phyloP scores from a whole-genome alignment of 805 yeast genomes.

The Clavispora santaluciae region DNA sequence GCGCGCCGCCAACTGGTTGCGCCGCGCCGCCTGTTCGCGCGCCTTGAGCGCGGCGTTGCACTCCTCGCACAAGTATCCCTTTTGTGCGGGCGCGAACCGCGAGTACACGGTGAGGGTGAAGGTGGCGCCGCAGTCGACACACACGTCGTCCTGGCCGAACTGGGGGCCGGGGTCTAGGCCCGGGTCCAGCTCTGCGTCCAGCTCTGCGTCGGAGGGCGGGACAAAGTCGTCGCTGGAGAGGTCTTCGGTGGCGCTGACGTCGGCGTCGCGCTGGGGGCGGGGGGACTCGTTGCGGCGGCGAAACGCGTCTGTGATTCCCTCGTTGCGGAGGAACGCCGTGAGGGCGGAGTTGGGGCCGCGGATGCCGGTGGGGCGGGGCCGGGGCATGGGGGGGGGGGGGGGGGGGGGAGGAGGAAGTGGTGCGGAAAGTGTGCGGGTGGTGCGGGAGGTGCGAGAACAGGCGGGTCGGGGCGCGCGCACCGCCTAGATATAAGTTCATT shows the following conservation, averaged over 20 bases:
- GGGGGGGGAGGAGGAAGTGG: neutral
- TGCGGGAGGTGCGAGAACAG: neutral
- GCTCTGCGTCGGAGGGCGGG: neutral
- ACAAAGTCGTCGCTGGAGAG: constrained; percentile 6
- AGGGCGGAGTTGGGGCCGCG: constrained; percentile 80
- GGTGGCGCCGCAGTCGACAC: constrained; percentile 57
- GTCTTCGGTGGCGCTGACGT: neutral
- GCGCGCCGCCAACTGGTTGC: constrained; percentile 58
- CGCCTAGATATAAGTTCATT: no score
- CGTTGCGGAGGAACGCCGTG: constrained; percentile 81
- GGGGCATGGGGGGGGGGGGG: constrained; percentile 3
- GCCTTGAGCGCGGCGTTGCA: constrained; percentile 44
- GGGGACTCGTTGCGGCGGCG: constrained; percentile 32
- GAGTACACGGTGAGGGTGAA: constrained; percentile 68
- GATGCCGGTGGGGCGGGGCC: constrained; percentile 19
- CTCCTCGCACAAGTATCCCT: constrained; percentile 65
- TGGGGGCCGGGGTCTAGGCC: constrained; percentile 22
- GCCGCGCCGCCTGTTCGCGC: constrained; percentile 42
- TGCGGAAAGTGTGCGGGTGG: neutral
- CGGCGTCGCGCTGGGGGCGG: constrained; percentile 6
- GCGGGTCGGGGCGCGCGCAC: no score
- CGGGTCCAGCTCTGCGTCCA: constrained; percentile 18
- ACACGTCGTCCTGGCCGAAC: constrained; percentile 52
- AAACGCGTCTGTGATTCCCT: constrained; percentile 84
- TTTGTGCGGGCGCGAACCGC: constrained; percentile 41